Percentiles rank a stretch among this genome's conserved stretches.
These are phyloP conservation scores for Fraxinus sp. DNA, from an alignment of 305 asterid genomes.

Conservation along the genomic window DNA sequence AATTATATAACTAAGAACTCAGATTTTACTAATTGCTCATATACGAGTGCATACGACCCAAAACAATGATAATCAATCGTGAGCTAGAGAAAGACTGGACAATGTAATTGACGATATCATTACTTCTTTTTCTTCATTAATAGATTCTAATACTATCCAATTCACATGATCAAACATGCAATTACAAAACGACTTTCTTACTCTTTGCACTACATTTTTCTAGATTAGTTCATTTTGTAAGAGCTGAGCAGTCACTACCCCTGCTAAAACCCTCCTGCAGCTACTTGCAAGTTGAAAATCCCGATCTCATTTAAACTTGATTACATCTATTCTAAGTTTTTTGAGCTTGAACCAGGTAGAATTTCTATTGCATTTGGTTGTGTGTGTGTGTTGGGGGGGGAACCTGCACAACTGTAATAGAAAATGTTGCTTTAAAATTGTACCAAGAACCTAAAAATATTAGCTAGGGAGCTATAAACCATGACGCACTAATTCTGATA, in stretches of 20 bases:
- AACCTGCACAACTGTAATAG: neutral
- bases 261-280: neutral
- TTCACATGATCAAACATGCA: neutral
- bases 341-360: neutral
- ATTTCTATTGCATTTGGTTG: neutral
- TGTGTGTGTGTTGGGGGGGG: too few species aligned
- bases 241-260: neutral
- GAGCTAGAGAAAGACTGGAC: neutral
- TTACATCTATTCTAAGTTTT: neutral
- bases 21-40: neutral
- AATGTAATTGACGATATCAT: neutral
- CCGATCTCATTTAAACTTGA: neutral
- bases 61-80: neutral
- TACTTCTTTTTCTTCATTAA: neutral
- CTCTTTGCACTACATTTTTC: neutral
- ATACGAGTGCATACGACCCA: neutral
- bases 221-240: neutral
- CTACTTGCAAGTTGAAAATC: neutral
- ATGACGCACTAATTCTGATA: neutral
- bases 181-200: neutral
- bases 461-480: neutral
- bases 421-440: neutral
- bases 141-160: neutral
- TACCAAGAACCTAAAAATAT: neutral
- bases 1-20: neutral